phyloP scores from a whole-genome alignment of 1,139 yeast genomes.

The Saccharomyces hybrid region DNA sequence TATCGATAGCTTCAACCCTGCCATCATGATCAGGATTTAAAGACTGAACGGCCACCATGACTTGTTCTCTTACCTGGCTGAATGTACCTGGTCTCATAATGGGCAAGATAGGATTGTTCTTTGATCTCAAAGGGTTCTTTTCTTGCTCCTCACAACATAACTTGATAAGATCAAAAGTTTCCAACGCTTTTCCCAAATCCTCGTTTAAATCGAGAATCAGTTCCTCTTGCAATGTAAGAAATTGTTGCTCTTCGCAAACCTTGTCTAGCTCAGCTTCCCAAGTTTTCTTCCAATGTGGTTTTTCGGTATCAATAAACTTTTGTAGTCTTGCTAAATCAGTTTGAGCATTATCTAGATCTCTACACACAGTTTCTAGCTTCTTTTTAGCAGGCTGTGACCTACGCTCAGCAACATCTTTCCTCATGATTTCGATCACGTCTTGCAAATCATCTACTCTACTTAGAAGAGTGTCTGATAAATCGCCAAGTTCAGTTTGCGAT shows the following conservation, averaged over 20 bases:
- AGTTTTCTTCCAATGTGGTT: constrained; percentile 78
- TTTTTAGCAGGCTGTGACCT: constrained; percentile 78
- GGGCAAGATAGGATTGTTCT: constrained; percentile 37
- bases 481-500: constrained; percentile 66
- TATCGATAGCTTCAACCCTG: constrained; percentile 78
- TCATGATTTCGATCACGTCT: constrained; percentile 79
- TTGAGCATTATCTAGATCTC: constrained; percentile 57
- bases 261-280: constrained; percentile 91
- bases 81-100: constrained; percentile 63
- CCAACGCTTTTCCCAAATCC: constrained; percentile 70
- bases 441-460: constrained; percentile 86
- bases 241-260: constrained; percentile 90
- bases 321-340: constrained; percentile 45
- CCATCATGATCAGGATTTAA: constrained; percentile 77
- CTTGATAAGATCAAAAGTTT: constrained; percentile 73
- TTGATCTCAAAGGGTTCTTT: constrained; percentile 37
- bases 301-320: constrained; percentile 59
- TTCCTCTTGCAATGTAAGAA: constrained; percentile 82
- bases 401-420: constrained; percentile 87
- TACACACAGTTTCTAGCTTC: constrained; percentile 58
- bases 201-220: constrained; percentile 70
- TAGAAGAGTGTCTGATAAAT: constrained; percentile 65
- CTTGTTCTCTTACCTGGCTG: constrained; percentile 65
- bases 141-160: constrained; percentile 75
- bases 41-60: constrained; percentile 70